Evolutionary conservation across 805 yeast genomes (phyloP).

Genomic region (Pichia exigua): DNA sequence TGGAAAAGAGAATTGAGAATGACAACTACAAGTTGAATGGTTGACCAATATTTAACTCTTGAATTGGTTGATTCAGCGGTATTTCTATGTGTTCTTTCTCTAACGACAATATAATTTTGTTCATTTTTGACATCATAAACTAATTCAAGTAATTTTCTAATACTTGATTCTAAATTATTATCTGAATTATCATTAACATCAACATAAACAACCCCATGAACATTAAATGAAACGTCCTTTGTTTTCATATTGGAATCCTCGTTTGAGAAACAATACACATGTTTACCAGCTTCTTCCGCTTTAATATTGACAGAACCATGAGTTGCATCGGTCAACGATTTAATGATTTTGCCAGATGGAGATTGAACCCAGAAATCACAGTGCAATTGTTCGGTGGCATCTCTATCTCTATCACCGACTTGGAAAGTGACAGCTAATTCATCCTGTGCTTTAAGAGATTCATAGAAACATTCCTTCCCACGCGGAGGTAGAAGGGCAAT

Average conservation of each 20-base stretch:
- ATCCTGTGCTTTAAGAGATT: constrained; percentile 73
- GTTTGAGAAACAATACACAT: constrained; percentile 85
- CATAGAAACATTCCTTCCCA: constrained; percentile 85
- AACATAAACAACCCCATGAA: constrained; percentile 85
- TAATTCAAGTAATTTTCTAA: constrained; percentile 63
- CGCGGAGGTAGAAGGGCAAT: constrained; percentile 75
- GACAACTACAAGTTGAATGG: constrained; percentile 82
- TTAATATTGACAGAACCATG: constrained; percentile 73
- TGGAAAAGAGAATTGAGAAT: constrained; percentile 85
- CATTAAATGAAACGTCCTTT: constrained; percentile 90
- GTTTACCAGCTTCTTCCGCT: constrained; percentile 65
- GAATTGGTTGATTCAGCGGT: constrained; percentile 97
- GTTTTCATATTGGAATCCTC: constrained; percentile 65
- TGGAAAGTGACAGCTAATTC: constrained; percentile 85
- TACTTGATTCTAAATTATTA: constrained; percentile 78
- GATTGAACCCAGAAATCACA: constrained; percentile 52
- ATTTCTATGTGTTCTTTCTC: constrained; percentile 97
- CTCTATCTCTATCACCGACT: constrained; percentile 82
- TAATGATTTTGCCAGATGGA: constrained; percentile 42
- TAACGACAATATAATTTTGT: constrained; percentile 83
- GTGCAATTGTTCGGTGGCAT: constrained; percentile 54
- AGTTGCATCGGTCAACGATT: constrained; percentile 47
- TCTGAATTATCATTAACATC: constrained; percentile 60
- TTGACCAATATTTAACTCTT: constrained; percentile 97
- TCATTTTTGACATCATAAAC: constrained; percentile 88